These are phyloP conservation scores for Elsinoe arachidis DNA, from an alignment of 2,329 filamentous ascomycete species.

Conservation along the genomic window DNA sequence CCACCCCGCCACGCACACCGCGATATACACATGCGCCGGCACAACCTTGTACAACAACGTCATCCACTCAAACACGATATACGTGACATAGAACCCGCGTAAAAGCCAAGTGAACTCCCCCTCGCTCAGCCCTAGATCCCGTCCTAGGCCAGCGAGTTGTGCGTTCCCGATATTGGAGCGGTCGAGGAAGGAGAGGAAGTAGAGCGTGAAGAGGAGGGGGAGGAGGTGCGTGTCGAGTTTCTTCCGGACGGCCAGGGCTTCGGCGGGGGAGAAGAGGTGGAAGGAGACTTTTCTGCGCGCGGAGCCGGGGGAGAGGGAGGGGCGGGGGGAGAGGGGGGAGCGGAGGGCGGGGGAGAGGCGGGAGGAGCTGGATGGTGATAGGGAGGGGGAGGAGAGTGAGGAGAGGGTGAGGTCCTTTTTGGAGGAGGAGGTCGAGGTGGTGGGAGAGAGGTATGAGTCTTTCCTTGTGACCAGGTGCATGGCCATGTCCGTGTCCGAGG, in stretches of 20 bases:
- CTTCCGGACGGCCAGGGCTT: conserved; percentile 59
- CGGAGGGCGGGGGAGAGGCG: not conserved
- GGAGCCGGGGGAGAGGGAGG: not conserved
- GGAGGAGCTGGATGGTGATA: not conserved
- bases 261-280: conserved; percentile 54
- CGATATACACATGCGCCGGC: conserved; percentile 54
- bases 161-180: conserved; percentile 56
- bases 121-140: conserved; percentile 47
- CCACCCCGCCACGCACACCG: conserved; percentile 64
- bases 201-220: conserved; percentile 71
- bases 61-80: conserved; percentile 60
- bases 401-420: not conserved
- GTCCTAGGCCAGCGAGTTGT: conserved; percentile 48
- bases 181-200: conserved; percentile 78
- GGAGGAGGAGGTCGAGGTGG: not conserved
- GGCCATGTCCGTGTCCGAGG: too few relatives aligned
- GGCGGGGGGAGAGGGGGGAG: not conserved
- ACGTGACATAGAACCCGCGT: conserved; percentile 56
- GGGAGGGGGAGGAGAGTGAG: not conserved
- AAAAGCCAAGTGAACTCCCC: conserved; percentile 53
- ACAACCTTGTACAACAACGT: conserved; percentile 49
- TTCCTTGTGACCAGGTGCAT: not conserved
- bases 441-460: not conserved
- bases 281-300: conserved; percentile 22
- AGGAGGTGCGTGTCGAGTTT: conserved; percentile 74